These are phyloP conservation scores for Teunomyces atbi DNA, from an alignment of 805 yeast species.

Conservation along the genomic window DNA sequence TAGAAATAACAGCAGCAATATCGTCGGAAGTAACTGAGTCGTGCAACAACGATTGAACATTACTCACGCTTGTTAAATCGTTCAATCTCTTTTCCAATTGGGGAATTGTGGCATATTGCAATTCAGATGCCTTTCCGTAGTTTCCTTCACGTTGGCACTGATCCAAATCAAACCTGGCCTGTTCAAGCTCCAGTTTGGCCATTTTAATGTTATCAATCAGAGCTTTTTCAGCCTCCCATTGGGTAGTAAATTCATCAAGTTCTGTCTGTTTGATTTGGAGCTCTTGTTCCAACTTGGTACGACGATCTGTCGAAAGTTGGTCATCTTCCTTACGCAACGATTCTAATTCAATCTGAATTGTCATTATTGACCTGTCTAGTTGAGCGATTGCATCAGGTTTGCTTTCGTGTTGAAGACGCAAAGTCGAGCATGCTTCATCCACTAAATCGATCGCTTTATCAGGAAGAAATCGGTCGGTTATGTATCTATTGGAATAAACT, in stretches of 20 bases:
- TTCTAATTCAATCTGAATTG: conserved; percentile 92
- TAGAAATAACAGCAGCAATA: conserved; percentile 86
- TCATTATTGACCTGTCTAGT: conserved; percentile 85
- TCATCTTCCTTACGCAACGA: conserved; percentile 92
- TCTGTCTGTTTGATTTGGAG: conserved; percentile 64
- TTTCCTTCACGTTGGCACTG: conserved; percentile 80
- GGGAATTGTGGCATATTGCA: conserved; percentile 87
- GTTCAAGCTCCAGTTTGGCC: conserved; percentile 80
- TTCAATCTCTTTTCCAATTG: conserved; percentile 64
- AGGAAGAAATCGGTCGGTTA: conserved; percentile 87
- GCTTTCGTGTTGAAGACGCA: conserved; percentile 92
- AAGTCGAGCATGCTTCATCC: conserved; percentile 95
- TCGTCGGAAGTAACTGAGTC: conserved; percentile 94
- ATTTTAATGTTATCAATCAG: conserved; percentile 75
- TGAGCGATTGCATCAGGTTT: conserved; percentile 93
- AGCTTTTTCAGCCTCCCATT: conserved; percentile 83
- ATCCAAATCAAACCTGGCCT: conserved; percentile 79
- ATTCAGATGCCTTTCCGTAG: conserved; percentile 83
- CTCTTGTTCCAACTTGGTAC: conserved; percentile 67
- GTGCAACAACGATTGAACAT: conserved; percentile 56
- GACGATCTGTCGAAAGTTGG: conserved; percentile 74
- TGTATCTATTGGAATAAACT: conserved; percentile 81
- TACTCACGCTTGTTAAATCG: conserved; percentile 27
- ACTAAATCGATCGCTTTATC: conserved; percentile 96
- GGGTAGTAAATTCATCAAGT: conserved; percentile 64